phyloP scores from a whole-genome alignment of 768 basidiomycete species.

The Termitomyces heimii region DNA sequence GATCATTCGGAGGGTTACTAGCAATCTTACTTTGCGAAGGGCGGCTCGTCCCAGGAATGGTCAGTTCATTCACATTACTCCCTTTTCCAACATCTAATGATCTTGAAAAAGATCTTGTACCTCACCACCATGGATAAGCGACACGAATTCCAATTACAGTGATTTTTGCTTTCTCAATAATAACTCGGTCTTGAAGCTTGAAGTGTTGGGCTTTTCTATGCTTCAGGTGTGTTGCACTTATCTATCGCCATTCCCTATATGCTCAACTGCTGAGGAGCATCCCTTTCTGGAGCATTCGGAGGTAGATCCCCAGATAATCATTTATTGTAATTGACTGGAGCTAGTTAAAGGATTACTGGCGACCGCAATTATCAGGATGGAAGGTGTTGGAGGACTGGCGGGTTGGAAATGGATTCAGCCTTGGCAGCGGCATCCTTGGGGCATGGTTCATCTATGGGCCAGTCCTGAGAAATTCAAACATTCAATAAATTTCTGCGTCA shows the following conservation, averaged over 20 bases:
- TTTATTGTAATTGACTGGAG: neutral
- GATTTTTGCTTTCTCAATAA: neutral
- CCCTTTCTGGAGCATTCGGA: constrained; percentile 64
- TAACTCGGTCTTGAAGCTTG: neutral
- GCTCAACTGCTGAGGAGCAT: constrained; percentile 25
- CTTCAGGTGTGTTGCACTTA: constrained; percentile 34
- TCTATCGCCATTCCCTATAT: neutral
- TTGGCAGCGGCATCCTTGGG: too few relatives aligned
- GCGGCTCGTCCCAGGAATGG: constrained; percentile 59
- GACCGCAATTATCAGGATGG: constrained; percentile 55
- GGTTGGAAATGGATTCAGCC: constrained; percentile 72
- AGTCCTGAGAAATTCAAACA: too few relatives aligned
- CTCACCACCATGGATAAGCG: constrained; percentile 55
- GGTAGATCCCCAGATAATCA: constrained; percentile 23
- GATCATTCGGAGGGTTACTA: constrained; percentile 53
- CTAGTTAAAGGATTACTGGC: constrained; percentile 48
- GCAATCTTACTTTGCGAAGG: constrained; percentile 62
- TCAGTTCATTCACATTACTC: constrained; percentile 11
- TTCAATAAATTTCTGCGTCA: too few relatives aligned
- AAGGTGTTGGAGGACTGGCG: constrained; percentile 43
- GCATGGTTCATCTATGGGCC: too few relatives aligned
- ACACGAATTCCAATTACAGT: constrained; percentile 56
- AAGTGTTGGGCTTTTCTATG: constrained; percentile 58
- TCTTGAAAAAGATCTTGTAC: constrained; percentile 42
- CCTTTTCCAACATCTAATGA: neutral